phyloP scores from a whole-genome alignment of 192 early-diverging fungal species.

The Backusella parvicylindrica region DNA sequence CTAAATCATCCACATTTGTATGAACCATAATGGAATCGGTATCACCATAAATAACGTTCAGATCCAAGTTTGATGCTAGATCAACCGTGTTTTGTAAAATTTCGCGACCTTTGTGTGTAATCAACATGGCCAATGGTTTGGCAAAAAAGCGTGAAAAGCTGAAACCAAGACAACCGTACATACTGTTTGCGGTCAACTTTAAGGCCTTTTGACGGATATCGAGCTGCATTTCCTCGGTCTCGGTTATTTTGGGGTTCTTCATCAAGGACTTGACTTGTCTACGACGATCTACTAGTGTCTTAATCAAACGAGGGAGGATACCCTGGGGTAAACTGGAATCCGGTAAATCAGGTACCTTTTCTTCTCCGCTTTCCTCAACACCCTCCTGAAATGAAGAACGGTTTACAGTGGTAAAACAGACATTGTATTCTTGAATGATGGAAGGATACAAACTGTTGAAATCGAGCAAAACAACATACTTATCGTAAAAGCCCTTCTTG shows the following conservation, averaged over 20 bases:
- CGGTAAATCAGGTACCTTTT: conserved; percentile 76
- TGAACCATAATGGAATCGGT: conserved; percentile 99
- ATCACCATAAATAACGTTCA: conserved; percentile 98
- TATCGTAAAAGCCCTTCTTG: conserved; percentile 95
- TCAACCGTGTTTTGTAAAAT: conserved; percentile 92
- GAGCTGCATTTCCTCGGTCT: conserved; percentile 56
- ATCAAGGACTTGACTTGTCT: conserved; percentile 86
- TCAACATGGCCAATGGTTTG: conserved; percentile 96
- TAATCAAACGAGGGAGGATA: conserved; percentile 84
- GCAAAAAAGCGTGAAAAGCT: conserved; percentile 91
- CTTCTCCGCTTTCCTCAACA: conserved; percentile 33
- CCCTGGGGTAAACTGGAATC: conserved; percentile 63
- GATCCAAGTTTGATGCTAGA: conserved; percentile 69
- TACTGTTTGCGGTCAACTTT: conserved; percentile 97
- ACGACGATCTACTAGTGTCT: conserved; percentile 85
- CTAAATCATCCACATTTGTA: conserved; percentile 71
- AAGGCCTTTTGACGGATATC: conserved; percentile 93
- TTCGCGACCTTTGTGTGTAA: conserved; percentile 92
- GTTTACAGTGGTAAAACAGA: conserved; percentile 97
- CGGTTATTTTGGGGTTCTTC: conserved; percentile 64
- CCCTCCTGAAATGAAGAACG: conserved; percentile 11
- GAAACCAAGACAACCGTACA: conserved; percentile 99
- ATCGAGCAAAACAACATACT: conserved; percentile 91
- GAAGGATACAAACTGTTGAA: conserved; percentile 99
- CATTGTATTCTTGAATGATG: conserved; percentile 99